phyloP scores from a whole-genome alignment of 164 flowering plant species.

The grape (Vitis vinifera) region ASM3070453v1 NC_081808.1:913501-914000 shows the following conservation, averaged over 20 bases:
- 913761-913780: neutral
- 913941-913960: neutral
- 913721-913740: slow-evolving; percentile 1
- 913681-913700: slow-evolving; percentile 5
- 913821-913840: neutral
- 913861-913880: too few relatives aligned
- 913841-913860: neutral
- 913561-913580: too few relatives aligned
- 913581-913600: too few relatives aligned
- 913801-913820: neutral
- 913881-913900: too few relatives aligned
- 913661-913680: neutral
- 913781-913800: slow-evolving; percentile 15
- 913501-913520: too few relatives aligned
- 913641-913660: too few relatives aligned
- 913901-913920: neutral
- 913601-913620: too few relatives aligned
- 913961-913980: neutral
- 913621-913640: too few relatives aligned
- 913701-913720: slow-evolving; percentile 20
- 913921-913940: neutral
- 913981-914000: neutral
- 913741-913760: neutral
- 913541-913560: too few relatives aligned
- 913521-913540: too few relatives aligned